Evolutionary conservation across 352 stramenopile species (phyloP).

Genomic region (Blastocystis sp.): DNA sequence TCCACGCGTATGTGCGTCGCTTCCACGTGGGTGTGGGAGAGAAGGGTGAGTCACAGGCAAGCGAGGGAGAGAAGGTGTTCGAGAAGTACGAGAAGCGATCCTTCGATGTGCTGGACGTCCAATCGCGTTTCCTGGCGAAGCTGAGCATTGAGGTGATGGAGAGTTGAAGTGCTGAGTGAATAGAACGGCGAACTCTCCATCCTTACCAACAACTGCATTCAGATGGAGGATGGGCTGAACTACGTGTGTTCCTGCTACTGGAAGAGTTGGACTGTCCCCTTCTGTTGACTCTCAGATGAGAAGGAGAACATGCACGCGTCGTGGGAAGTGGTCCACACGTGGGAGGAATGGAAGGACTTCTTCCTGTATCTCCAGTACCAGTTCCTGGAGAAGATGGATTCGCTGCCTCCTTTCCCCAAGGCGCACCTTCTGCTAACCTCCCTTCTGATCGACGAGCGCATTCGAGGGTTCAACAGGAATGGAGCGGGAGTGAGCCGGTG

Average conservation of each 20-base stretch:
- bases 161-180: background rate
- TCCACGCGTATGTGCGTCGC: conserved; percentile 34
- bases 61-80: conserved; percentile 10
- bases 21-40: background rate
- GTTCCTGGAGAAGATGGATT: background rate
- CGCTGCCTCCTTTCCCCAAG: conserved; percentile 28
- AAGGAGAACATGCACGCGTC: background rate
- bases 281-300: background rate
- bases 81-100: conserved; percentile 11
- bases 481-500: background rate
- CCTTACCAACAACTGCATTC: background rate
- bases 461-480: conserved; percentile 7
- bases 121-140: conserved; percentile 19
- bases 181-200: conserved; percentile 1
- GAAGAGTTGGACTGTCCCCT: background rate
- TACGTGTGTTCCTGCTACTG: conserved; percentile 36
- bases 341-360: conserved; percentile 44
- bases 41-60: background rate
- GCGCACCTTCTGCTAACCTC: conserved; percentile 16
- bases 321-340: conserved; percentile 24
- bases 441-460: conserved; percentile 20
- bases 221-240: conserved; percentile 27
- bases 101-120: conserved; percentile 22
- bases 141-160: conserved; percentile 1
- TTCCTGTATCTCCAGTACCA: conserved; percentile 8